Percentiles rank a stretch among this genome's conserved stretches.
Evolutionary conservation across 78 protist species (phyloP).

Genomic region (Dictyostelium firmibasis): DNA sequence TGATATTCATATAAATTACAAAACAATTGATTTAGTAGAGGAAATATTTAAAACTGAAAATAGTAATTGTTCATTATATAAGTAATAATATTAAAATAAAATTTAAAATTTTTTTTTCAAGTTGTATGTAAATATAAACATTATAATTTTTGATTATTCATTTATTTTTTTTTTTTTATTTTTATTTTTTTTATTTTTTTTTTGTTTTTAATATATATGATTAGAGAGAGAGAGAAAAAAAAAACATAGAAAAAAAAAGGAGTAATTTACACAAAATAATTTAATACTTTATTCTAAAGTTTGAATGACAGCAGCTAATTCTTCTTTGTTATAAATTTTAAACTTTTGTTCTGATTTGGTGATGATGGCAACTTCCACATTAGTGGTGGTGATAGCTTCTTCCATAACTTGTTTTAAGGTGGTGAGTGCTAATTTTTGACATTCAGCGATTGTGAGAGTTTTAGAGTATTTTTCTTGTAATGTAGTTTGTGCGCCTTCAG

Average conservation of each 20-base stretch:
- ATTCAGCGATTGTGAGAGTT: conserved; percentile 94
- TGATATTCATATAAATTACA: conserved; percentile 50
- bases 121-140: neutral
- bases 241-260: neutral
- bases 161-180: neutral
- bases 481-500: conserved; percentile 98
- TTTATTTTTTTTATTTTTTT: neutral
- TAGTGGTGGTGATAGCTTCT: conserved; percentile 91
- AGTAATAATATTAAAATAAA: neutral
- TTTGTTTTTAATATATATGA: too few species aligned
- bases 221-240: neutral
- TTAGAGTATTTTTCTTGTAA: conserved; percentile 94
- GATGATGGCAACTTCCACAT: conserved; percentile 92
- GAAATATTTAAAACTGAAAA: conserved; percentile 20
- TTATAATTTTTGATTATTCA: neutral
- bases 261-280: neutral
- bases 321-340: conserved; percentile 80
- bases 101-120: too few species aligned
- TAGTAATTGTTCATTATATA: neutral
- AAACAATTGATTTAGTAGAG: conserved; percentile 13
- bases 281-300: neutral
- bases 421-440: conserved; percentile 90
- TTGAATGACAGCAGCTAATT: conserved; percentile 82
- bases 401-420: conserved; percentile 99
- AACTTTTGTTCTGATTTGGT: conserved; percentile 23